Percentiles rank a stretch among this genome's conserved stretches.
phyloP scores from a whole-genome alignment of 495 filamentous ascomycete genomes.

The Penicillium goetzii region DNA sequence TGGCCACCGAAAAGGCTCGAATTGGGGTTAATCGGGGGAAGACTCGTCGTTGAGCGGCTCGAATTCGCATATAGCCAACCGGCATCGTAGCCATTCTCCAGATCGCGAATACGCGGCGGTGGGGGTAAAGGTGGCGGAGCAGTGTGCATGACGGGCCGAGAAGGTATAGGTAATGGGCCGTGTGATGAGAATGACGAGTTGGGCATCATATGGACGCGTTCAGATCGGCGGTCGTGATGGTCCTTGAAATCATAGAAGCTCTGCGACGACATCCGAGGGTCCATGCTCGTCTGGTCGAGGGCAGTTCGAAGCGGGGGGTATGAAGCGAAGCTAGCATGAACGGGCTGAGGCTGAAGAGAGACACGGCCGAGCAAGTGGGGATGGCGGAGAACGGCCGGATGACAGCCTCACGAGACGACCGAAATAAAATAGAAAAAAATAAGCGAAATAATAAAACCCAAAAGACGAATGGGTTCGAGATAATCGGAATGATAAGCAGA shows the following conservation, averaged over 20 bases:
- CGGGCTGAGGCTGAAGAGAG: slow-evolving; percentile 20
- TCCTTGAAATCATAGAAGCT: slow-evolving; percentile 56
- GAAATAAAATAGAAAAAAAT: neutral
- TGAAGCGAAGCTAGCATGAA: slow-evolving; percentile 16
- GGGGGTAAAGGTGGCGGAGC: slow-evolving; percentile 67
- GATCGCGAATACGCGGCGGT: slow-evolving; percentile 56
- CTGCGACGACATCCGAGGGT: slow-evolving; percentile 57
- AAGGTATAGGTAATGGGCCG: slow-evolving; percentile 61
- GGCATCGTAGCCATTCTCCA: slow-evolving; percentile 60
- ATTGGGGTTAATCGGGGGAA: slow-evolving; percentile 54
- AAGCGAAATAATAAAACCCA: slow-evolving; percentile 5
- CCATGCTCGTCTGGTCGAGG: slow-evolving; percentile 49
- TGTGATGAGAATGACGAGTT: slow-evolving; percentile 42
- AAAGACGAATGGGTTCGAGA: slow-evolving; percentile 1
- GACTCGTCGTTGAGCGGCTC: slow-evolving; percentile 32
- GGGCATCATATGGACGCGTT: slow-evolving; percentile 34
- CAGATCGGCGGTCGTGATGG: slow-evolving; percentile 30
- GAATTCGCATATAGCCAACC: slow-evolving; percentile 64
- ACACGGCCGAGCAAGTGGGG: neutral
- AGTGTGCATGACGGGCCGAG: slow-evolving; percentile 48
- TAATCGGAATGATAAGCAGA: slow-evolving; percentile 17
- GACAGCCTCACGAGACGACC: slow-evolving; percentile 8
- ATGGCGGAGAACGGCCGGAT: slow-evolving; percentile 9
- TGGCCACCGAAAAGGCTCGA: slow-evolving; percentile 59
- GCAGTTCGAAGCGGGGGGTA: slow-evolving; percentile 12